Conservation (phyloP, 192 early-diverging fungal species). For the Coemansia javaensis region DNA sequence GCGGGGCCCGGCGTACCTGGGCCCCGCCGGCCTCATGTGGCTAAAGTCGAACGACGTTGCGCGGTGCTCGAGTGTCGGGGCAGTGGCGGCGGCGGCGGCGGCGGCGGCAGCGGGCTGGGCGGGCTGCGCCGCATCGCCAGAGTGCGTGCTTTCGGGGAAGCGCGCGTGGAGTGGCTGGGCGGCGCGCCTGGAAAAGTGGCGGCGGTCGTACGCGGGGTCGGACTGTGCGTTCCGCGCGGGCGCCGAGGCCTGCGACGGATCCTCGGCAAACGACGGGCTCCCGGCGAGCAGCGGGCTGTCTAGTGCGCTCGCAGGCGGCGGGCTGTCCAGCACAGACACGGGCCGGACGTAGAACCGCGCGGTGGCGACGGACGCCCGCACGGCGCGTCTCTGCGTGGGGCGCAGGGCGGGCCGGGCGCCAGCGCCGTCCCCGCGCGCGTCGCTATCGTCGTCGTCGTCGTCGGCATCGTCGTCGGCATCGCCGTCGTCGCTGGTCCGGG, state of each 20-base stretch:
- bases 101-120: neutral
- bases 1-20: no score
- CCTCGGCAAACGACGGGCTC: no score
- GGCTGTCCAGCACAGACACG: slow-evolving; percentile 5
- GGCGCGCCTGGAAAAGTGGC: neutral
- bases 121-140: neutral
- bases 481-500: slow-evolving; percentile 23
- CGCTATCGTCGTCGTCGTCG: neutral
- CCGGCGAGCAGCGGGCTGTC: no score
- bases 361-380: slow-evolving; percentile 20
- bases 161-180: neutral
- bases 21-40: slow-evolving; percentile 10
- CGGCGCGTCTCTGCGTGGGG: slow-evolving; percentile 29
- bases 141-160: neutral
- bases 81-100: no score
- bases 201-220: no score
- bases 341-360: slow-evolving; percentile 35
- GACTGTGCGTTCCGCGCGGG: no score
- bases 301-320: no score
- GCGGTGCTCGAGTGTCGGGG: slow-evolving; percentile 41
- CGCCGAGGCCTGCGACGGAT: no score
- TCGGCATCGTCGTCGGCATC: slow-evolving; percentile 6
- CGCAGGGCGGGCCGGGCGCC: slow-evolving; percentile 10
- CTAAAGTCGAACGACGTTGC: slow-evolving; percentile 48
- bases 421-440: no score